Evolutionary conservation across 139 green algal species (phyloP), one percentile per base, ranked within the genome.

Genomic region (Axilococcus clingmanii): DNA sequence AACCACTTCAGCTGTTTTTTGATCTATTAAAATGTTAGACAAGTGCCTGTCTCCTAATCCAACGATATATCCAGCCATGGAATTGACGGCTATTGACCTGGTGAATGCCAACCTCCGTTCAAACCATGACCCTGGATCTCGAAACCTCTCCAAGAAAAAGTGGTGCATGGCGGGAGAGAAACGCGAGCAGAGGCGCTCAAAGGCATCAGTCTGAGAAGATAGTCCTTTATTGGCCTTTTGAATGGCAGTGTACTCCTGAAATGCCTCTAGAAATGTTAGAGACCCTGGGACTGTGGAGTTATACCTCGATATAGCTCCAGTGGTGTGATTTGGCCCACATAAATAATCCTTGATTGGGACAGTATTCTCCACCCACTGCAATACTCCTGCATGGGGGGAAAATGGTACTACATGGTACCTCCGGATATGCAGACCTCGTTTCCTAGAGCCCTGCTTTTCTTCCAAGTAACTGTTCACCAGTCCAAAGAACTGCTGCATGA

Each of bases 401-500:
- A 97, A 95, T 14, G 90, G 87, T 37, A 97, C 76, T 35, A 87
- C 67, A 59, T 71, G 59, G 76, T 94, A 97, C 0, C 80, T 94
- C 22, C 57, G 58, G 12, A 97, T 80, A 25, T 50, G 48, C n/a
- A 97, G 81, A 3, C 52, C 24, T 22, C 81, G 73, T 16, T 42
- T 57, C 38, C 52, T 23, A 4, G 82, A 72, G 16, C 57, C 63
- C 4, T 52, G 34, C 58, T 78, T 56, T 15, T 65, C 42, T 16
- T 41, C 38, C 27, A 97, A 69, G 47, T 97, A 68, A 8, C 48
- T 40, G 57, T 93, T 94, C 40, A 93, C 65, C 24, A 97, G 72
- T 6, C 61, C 66, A 45, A 97, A 98, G 62, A 94, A 85, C 72
- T 97, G 90, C 76, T 94, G 83, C 80, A 98, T 97, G 7, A 96